A percentile compares a stretch with the other conserved stretches of the same genome.
phyloP scores from a whole-genome alignment of 306 rosid species.

The Trifolium fragiferum region DNA sequence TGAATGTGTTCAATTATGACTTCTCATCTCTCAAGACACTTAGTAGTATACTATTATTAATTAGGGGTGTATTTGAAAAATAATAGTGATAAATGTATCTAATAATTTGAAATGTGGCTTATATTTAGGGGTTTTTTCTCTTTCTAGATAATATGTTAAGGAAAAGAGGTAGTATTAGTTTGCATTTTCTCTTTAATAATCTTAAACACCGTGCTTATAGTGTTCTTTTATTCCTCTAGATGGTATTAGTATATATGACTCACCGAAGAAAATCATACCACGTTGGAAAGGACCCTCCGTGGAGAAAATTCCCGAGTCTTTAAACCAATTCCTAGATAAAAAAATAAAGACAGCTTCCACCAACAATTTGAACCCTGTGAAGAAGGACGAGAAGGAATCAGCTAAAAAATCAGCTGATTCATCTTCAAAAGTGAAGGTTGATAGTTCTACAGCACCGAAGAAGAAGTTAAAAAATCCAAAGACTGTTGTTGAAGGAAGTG shows the following conservation, averaged over 20 bases:
- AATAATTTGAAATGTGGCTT: not conserved
- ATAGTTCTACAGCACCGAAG: conserved; percentile 35
- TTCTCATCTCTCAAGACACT: no score
- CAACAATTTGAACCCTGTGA: conserved; percentile 47
- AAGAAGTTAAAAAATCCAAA: conserved; percentile 50
- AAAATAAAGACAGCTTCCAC: conserved; percentile 48
- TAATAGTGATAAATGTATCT: not conserved
- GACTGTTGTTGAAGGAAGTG: conserved; percentile 85
- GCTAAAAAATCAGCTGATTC: conserved; percentile 52
- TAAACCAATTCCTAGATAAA: conserved; percentile 62
- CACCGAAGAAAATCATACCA: conserved; percentile 85
- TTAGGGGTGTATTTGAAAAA: no score
- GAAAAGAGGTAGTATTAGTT: not conserved
- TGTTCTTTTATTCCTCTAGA: conserved; percentile 51
- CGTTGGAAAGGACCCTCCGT: conserved; percentile 86
- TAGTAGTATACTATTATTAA: no score
- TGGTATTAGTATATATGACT: conserved; percentile 88
- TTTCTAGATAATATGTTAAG: no score
- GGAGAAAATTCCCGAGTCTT: conserved; percentile 74
- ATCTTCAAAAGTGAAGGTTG: conserved; percentile 45
- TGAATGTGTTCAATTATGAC: not conserved
- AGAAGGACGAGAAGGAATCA: conserved; percentile 50
- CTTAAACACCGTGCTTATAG: conserved; percentile 40
- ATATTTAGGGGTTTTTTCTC: not conserved
- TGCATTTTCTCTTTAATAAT: conserved; percentile 29